Percentiles rank a stretch among this genome's conserved stretches.
Evolutionary conservation across 2,329 filamentous ascomycete genomes (phyloP).

Genomic region (Rutstroemia sp.): DNA sequence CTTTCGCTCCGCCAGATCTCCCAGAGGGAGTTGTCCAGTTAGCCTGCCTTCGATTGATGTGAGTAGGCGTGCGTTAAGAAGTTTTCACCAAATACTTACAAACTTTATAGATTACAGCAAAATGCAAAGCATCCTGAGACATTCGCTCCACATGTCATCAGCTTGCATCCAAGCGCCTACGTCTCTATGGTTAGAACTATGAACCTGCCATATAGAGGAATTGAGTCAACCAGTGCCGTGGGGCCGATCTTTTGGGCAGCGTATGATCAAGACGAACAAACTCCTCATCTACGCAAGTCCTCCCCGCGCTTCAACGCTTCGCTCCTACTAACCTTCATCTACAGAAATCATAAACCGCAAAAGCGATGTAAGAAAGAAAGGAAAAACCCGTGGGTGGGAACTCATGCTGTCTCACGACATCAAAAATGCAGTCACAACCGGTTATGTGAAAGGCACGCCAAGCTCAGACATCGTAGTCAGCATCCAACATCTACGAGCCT

Average conservation of each 20-base stretch:
- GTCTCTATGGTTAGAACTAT: conserved; percentile 48
- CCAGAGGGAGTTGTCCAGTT: conserved; percentile 20
- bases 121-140: conserved; percentile 49
- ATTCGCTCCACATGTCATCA: conserved; percentile 48
- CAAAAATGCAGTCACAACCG: conserved; percentile 47
- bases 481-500: conserved; percentile 44
- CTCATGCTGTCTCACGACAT: conserved; percentile 54
- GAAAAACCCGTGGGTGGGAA: conserved; percentile 57
- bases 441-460: conserved; percentile 54
- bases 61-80: not conserved
- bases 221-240: conserved; percentile 52
- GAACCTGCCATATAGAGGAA: conserved; percentile 47
- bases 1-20: conserved; percentile 22
- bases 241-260: conserved; percentile 57
- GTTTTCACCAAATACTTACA: not conserved
- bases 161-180: conserved; percentile 43
- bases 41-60: conserved; percentile 19
- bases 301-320: not conserved
- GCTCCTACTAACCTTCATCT: not conserved
- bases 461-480: conserved; percentile 45
- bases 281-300: conserved; percentile 48
- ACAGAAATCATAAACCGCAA: conserved; percentile 56
- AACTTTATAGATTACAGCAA: conserved; percentile 16
- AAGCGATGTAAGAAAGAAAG: conserved; percentile 59
- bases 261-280: conserved; percentile 46